Conservation (phyloP, 345 rosid species). For the Rhodamnia rubescens region DNA sequence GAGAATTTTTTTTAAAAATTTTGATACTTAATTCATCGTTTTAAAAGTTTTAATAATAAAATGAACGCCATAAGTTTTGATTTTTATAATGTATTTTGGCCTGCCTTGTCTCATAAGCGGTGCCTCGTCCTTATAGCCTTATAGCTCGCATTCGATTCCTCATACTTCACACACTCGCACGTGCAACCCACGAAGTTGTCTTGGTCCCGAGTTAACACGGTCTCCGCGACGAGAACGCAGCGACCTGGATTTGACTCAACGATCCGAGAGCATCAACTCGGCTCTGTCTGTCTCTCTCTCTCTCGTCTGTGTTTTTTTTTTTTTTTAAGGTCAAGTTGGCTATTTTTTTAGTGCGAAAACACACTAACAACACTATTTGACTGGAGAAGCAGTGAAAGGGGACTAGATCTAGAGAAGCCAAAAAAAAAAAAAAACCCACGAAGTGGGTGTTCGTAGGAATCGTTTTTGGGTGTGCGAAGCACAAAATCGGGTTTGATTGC, state of each 20-base stretch:
- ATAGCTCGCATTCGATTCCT: not conserved
- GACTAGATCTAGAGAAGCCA: slow-evolving; percentile 1
- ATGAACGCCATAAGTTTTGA: no score
- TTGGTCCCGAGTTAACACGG: not conserved
- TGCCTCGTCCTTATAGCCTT: not conserved
- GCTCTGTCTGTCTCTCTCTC: not conserved
- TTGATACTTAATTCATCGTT: no score
- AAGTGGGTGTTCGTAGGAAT: not conserved
- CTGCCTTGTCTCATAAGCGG: not conserved
- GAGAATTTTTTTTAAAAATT: no score
- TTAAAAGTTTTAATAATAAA: no score
- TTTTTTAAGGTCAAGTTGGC: slow-evolving; percentile 7
- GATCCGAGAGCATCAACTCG: not conserved
- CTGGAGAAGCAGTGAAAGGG: slow-evolving; percentile 1
- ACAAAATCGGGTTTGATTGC: not conserved
- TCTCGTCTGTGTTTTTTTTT: not conserved
- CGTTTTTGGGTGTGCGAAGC: not conserved
- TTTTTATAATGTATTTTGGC: no score
- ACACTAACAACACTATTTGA: slow-evolving; percentile 2
- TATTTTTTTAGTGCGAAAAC: not conserved
- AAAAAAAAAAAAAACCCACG: not conserved
- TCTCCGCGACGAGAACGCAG: not conserved
- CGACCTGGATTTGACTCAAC: not conserved
- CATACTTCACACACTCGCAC: not conserved
- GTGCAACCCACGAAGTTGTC: not conserved